Percentiles rank a stretch among this genome's conserved stretches.
These are phyloP conservation scores for Colletotrichum musae DNA, from an alignment of 2,329 filamentous ascomycete genomes.

Conservation along the genomic window DNA sequence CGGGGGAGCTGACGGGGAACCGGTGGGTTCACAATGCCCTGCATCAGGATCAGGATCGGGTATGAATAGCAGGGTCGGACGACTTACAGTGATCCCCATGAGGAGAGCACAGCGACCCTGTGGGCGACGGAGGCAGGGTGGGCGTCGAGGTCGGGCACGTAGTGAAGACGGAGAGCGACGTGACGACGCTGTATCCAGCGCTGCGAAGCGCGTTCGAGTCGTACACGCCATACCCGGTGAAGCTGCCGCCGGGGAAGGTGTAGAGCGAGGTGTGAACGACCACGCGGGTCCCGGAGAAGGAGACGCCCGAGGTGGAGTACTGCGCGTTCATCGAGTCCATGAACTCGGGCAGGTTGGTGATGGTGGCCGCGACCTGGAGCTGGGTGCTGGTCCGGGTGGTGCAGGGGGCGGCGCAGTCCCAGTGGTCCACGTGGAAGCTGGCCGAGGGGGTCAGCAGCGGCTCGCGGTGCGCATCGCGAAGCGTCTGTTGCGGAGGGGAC, in stretches of 20 bases:
- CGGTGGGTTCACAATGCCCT: conserved; percentile 42
- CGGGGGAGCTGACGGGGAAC: conserved; percentile 22
- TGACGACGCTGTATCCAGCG: conserved; percentile 44
- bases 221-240: conserved; percentile 44
- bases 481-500: not conserved
- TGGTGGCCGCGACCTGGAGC: conserved; percentile 44
- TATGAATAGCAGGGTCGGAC: not conserved
- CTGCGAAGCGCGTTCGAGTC: conserved; percentile 42
- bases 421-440: conserved; percentile 37
- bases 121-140: conserved; percentile 15
- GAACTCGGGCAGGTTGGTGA: conserved; percentile 42
- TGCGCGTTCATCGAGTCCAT: conserved; percentile 42
- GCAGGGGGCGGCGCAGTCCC: conserved; percentile 45
- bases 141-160: conserved; percentile 27
- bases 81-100: conserved; percentile 25
- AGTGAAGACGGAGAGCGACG: conserved; percentile 26
- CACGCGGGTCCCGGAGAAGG: conserved; percentile 42
- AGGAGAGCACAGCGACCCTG: conserved; percentile 10
- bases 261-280: conserved; percentile 41
- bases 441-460: not conserved
- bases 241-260: conserved; percentile 37
- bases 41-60: not conserved
- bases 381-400: conserved; percentile 44
- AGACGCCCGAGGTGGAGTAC: conserved; percentile 43
- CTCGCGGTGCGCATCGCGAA: too few species aligned